These are phyloP conservation scores for Coemansia sp. DNA, from an alignment of 192 early-diverging fungal species.

Conservation along the genomic window DNA sequence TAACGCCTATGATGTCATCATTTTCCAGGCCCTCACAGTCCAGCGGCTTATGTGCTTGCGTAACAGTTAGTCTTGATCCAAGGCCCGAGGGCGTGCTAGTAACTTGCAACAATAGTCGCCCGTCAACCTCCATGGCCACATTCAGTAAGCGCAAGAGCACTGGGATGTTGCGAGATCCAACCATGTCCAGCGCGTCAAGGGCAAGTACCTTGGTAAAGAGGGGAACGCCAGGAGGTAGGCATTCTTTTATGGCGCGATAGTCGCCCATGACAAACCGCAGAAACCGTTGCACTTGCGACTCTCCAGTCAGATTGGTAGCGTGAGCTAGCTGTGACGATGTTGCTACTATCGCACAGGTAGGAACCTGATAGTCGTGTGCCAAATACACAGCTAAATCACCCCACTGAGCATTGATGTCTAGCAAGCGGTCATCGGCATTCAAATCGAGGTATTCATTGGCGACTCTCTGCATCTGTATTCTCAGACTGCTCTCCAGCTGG, in stretches of 20 bases:
- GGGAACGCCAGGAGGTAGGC: constrained; percentile 37
- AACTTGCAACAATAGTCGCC: constrained; percentile 37
- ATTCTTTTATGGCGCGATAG: constrained; percentile 38
- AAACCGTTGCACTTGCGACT: constrained; percentile 43
- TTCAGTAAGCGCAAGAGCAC: constrained; percentile 30
- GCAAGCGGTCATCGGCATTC: constrained; percentile 44
- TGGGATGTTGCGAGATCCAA: constrained; percentile 36
- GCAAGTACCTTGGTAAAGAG: constrained; percentile 49
- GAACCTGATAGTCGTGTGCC: constrained; percentile 37
- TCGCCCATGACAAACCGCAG: constrained; percentile 46
- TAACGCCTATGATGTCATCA: background rate
- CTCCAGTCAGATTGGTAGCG: constrained; percentile 40
- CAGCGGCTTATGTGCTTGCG: background rate
- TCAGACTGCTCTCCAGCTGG: constrained; percentile 27
- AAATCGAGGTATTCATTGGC: constrained; percentile 49
- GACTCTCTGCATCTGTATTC: constrained; percentile 41
- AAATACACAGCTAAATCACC: constrained; percentile 52
- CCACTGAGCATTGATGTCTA: constrained; percentile 49
- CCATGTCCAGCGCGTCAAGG: constrained; percentile 39
- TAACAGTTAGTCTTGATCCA: constrained; percentile 8
- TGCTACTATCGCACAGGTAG: constrained; percentile 34
- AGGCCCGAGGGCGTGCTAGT: constrained; percentile 50
- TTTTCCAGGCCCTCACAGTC: background rate
- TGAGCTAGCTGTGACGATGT: constrained; percentile 44
- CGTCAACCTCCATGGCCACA: constrained; percentile 24